Base-by-base conservation (phyloP, 371 early-diverging fungal species). In the Mortierella sp. region DNA sequence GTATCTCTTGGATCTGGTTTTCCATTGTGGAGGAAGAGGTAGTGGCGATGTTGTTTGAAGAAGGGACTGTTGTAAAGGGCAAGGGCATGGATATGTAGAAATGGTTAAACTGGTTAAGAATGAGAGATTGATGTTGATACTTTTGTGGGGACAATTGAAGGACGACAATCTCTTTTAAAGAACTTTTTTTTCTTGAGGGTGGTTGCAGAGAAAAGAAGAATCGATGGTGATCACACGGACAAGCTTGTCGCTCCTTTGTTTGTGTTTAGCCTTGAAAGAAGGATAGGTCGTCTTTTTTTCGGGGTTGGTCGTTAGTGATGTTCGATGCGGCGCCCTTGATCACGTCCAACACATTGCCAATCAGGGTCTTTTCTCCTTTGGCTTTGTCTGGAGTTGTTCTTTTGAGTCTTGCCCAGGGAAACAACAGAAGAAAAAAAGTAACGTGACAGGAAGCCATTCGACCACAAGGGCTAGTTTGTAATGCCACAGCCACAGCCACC, bases 1-100 rank as follows among this genome's bases (percentile, higher is more conserved):
- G 63, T 22, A 68, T 65, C 24, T 66, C 73, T 24, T 34, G 53
- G 55, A 53, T 16, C 29, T 53, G 31, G 14, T 45, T 44, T n/a
- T n/a, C n/a, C 66, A 66, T 40, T 1, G 29, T 45, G 3, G 66
- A n/a, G n/a, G n/a, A n/a, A n/a, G n/a, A n/a, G n/a, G n/a, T n/a
- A n/a, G n/a, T 37, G 40, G n/a, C 16, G 44, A 44, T 53, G 26
- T 53, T 44, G 9, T 10, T 10, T 44, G 16, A 13, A 26, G 14
- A 29, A 53, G 53, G 29, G 14, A 29, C 4, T 10, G 3, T 8
- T n/a, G 53, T 13, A 26, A 22, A 7, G 8, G 8, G 47, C 5
- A 22, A 47, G n/a, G 19, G 4, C 16, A 0, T 2, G 19, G 6
- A n/a, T 10, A 22, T 48, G 0, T 2, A 26, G 14, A 53, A 53